Base-by-base conservation (phyloP, 257 asterid species). In the Ehretia macrophylla region DNA sequence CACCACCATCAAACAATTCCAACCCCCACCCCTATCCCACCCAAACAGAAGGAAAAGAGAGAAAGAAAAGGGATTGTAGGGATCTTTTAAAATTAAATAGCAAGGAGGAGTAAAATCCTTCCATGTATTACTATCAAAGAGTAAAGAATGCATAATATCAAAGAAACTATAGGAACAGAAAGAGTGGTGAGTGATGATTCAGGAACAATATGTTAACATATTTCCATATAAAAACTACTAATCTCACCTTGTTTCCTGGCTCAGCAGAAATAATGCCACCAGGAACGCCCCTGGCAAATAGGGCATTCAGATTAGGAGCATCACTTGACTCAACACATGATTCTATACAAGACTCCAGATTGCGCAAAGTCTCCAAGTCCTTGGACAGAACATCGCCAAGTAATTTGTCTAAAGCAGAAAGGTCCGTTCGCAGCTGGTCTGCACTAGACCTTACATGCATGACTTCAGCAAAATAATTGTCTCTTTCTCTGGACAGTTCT, bases 401-500 rank as follows among this genome's bases (percentile, higher is more conserved):
- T 65, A 75, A 86, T 55, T 67, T 74, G 46, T 79, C 81, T 35
- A 81, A 55, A 64, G 77, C 68, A 68, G 79, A 58, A 62, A 88
- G 81, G 45, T 77, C 94, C 63, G 75, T 79, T 68, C 58, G 79
- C 66, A 81, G 62, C 67, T 80, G 79, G 63, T 84, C 81, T 66
- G 75, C 65, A 54, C 69, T 69, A 48, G 94, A 81, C 77, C 70
- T 80, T 69, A 86, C 76, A 67, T 55, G 53, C 63, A 55, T 52
- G 47, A 84, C 53, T 72, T 92, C 97, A 63, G 97, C 77, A 60
- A 75, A 55, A 62, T 68, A 88, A 65, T 68, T 69, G 51, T 83
- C 86, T 64, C 79, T 92, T 74, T 92, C 98, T 77, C 74, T 76
- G 69, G 86, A 84, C 73, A 86, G 72, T 72, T 68, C 77, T 50